A percentile compares a stretch with the other conserved stretches of the same genome.
Conservation (phyloP, 2,329 filamentous ascomycete species). For the Diaporthe sp. region DNA sequence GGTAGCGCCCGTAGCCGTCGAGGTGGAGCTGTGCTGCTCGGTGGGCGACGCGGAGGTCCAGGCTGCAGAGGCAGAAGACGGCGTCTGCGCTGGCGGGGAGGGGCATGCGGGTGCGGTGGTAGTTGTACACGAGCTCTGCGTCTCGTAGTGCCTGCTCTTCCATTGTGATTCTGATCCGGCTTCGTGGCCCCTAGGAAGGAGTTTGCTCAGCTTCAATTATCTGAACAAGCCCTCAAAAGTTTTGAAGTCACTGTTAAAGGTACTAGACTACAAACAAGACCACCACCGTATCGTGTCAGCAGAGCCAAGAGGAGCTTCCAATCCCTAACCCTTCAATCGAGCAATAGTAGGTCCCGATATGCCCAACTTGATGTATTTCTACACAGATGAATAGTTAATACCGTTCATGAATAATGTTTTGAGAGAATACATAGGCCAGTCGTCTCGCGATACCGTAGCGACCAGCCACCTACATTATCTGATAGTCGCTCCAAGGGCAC, state of each 20-base stretch:
- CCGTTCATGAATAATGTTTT: too few relatives aligned
- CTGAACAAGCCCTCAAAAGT: too few relatives aligned
- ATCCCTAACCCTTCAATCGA: not conserved
- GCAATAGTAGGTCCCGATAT: not conserved
- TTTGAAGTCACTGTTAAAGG: not conserved
- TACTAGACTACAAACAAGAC: not conserved
- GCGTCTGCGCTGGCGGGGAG: slow-evolving; percentile 53
- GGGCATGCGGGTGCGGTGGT: slow-evolving; percentile 58
- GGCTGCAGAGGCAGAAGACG: slow-evolving; percentile 63
- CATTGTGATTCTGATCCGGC: not conserved
- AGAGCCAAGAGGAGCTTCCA: not conserved
- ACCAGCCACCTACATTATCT: too few relatives aligned
- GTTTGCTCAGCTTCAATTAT: not conserved
- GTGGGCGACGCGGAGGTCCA: slow-evolving; percentile 60
- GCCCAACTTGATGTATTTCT: too few relatives aligned
- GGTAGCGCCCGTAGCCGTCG: slow-evolving; percentile 53
- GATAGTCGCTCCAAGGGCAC: too few relatives aligned
- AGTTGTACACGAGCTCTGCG: slow-evolving; percentile 58
- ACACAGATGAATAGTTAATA: too few relatives aligned
- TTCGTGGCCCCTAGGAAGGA: too few relatives aligned
- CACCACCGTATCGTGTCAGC: not conserved
- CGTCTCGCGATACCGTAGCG: too few relatives aligned
- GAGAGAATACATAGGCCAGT: too few relatives aligned
- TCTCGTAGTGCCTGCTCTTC: slow-evolving; percentile 44
- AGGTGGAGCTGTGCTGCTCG: slow-evolving; percentile 59